Evolutionary conservation across 2,329 filamentous ascomycete species (phyloP).

Genomic region (Emergomyces pasteurianus): DNA sequence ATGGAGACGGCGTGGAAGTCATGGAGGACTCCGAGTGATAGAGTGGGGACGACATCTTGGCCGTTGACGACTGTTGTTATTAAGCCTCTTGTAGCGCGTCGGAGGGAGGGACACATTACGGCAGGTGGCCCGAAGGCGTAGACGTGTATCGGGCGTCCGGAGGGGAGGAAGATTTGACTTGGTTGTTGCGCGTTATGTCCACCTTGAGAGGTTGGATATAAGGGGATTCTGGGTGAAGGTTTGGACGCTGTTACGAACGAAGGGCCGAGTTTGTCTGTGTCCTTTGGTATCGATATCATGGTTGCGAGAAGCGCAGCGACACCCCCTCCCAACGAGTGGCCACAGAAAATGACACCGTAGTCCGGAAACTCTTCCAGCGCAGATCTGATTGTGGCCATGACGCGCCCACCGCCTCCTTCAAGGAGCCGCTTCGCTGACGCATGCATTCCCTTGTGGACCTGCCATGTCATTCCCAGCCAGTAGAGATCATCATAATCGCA

Average conservation of each 20-base stretch:
- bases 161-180: slow-evolving; percentile 42
- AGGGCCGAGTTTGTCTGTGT: slow-evolving; percentile 35
- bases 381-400: slow-evolving; percentile 53
- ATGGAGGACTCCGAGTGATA: slow-evolving; percentile 62
- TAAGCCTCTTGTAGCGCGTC: slow-evolving; percentile 57
- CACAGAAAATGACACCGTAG: slow-evolving; percentile 58
- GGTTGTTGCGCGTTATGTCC: slow-evolving; percentile 10
- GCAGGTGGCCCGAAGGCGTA: slow-evolving; percentile 68
- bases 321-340: slow-evolving; percentile 57
- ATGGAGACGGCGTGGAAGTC: slow-evolving; percentile 62
- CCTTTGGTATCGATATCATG: slow-evolving; percentile 53
- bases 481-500: slow-evolving; percentile 50
- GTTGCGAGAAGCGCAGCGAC: slow-evolving; percentile 60
- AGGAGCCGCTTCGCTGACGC: slow-evolving; percentile 57
- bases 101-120: slow-evolving; percentile 57
- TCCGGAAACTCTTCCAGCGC: slow-evolving; percentile 55
- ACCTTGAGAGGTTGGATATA: slow-evolving; percentile 23
- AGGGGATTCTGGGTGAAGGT: slow-evolving; percentile 24
- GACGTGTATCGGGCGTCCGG: slow-evolving; percentile 61
- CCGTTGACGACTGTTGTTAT: slow-evolving; percentile 65
- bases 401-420: slow-evolving; percentile 54
- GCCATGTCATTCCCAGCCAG: slow-evolving; percentile 53
- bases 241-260: slow-evolving; percentile 50
- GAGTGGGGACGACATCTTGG: slow-evolving; percentile 59
- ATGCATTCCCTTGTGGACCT: slow-evolving; percentile 64